A percentile compares a stretch with the other conserved stretches of the same genome.
These are phyloP conservation scores for Coniferiporia sulphurascens DNA, from an alignment of 1,284 basidiomycete species.

Conservation along the genomic window DNA sequence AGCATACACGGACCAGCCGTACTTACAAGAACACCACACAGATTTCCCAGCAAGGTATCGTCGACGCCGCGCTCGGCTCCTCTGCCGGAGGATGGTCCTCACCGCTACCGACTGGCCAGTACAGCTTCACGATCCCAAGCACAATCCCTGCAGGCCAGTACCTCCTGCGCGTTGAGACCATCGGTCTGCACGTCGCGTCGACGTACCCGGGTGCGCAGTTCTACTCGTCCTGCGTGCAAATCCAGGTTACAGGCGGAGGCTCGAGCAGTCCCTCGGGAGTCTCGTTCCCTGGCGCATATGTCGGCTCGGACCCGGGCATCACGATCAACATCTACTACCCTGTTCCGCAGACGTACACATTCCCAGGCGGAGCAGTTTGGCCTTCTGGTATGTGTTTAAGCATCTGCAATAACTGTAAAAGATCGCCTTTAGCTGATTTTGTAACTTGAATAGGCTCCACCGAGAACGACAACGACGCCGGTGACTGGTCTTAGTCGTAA, in stretches of 20 bases:
- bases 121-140: slow-evolving; percentile 43
- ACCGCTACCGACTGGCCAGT: slow-evolving; percentile 37
- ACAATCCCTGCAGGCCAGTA: slow-evolving; percentile 47
- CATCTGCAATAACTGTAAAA: background rate
- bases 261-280: slow-evolving; percentile 46
- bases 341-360: slow-evolving; percentile 16
- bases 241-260: slow-evolving; percentile 48
- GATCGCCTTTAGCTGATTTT: background rate
- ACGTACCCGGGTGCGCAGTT: slow-evolving; percentile 48
- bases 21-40: slow-evolving; percentile 19
- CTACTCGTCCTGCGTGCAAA: slow-evolving; percentile 57
- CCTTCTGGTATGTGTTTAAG: background rate
- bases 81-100: background rate
- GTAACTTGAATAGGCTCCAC: background rate
- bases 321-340: slow-evolving; percentile 19
- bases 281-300: slow-evolving; percentile 59
- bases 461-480: background rate
- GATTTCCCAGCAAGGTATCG: slow-evolving; percentile 35
- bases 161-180: slow-evolving; percentile 46
- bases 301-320: slow-evolving; percentile 29
- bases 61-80: slow-evolving; percentile 43
- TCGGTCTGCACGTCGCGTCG: slow-evolving; percentile 39
- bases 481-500: background rate
- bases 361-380: slow-evolving; percentile 12
- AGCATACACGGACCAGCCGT: too few species aligned